Percentiles rank a stretch among this genome's conserved stretches.
These are phyloP conservation scores for Phialocephala sp. DNA, from an alignment of 2,329 filamentous ascomycete genomes.

Conservation along the genomic window DNA sequence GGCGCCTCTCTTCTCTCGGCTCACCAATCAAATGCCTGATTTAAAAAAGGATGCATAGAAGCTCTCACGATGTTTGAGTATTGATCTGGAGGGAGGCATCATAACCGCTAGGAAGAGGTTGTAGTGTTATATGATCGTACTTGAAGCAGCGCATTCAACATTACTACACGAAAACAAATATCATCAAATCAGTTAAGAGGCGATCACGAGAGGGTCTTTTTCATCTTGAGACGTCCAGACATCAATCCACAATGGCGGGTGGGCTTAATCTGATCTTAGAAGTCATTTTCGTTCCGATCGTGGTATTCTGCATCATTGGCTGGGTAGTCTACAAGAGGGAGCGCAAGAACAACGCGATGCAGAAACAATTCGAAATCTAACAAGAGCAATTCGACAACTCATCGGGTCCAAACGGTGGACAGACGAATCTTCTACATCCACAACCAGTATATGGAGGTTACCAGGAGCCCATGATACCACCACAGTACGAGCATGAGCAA, in stretches of 20 bases:
- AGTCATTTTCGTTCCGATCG: background rate
- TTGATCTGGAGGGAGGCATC: background rate
- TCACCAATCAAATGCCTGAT: background rate
- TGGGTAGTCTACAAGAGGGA: background rate
- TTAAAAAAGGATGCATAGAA: background rate
- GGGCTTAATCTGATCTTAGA: background rate
- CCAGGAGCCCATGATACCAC: background rate
- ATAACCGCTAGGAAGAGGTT: background rate
- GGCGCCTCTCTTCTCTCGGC: background rate
- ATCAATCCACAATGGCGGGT: background rate
- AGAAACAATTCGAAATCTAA: background rate
- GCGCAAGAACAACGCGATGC: background rate
- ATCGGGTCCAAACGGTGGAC: background rate
- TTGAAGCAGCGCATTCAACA: background rate
- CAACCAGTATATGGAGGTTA: background rate
- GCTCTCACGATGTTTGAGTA: background rate
- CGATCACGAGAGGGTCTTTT: background rate
- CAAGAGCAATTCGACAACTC: background rate
- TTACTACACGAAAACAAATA: background rate
- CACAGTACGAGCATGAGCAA: background rate
- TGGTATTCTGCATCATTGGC: conserved; percentile 1
- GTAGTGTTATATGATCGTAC: background rate
- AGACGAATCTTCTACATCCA: background rate
- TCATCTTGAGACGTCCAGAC: background rate
- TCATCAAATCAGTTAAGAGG: no score